phyloP scores from a whole-genome alignment of 768 basidiomycete genomes.

The Galerina sulciceps region DNA sequence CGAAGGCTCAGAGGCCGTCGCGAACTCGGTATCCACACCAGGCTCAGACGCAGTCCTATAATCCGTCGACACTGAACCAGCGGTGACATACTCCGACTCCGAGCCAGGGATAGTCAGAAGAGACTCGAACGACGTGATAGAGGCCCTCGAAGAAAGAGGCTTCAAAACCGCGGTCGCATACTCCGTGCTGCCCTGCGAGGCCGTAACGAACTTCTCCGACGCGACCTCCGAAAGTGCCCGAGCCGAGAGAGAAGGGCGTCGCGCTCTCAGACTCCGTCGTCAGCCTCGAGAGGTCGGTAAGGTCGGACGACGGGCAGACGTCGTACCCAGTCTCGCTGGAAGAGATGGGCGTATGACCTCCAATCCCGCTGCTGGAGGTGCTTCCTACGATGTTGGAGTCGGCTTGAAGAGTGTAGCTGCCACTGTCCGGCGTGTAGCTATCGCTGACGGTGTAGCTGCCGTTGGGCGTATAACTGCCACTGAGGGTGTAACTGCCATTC shows the following conservation, averaged over 20 bases:
- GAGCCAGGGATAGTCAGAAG: slow-evolving; percentile 34
- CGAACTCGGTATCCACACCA: slow-evolving; percentile 30
- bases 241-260: slow-evolving; percentile 38
- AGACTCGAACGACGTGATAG: slow-evolving; percentile 34
- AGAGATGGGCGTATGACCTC: slow-evolving; percentile 34
- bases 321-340: slow-evolving; percentile 58
- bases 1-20: slow-evolving; percentile 38
- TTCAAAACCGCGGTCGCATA: slow-evolving; percentile 44
- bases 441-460: slow-evolving; percentile 17
- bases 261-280: slow-evolving; percentile 34
- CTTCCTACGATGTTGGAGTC: slow-evolving; percentile 7
- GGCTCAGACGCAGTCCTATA: slow-evolving; percentile 54
- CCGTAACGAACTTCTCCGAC: slow-evolving; percentile 46
- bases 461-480: too few relatives aligned
- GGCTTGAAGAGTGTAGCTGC: slow-evolving; percentile 17
- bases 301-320: slow-evolving; percentile 55
- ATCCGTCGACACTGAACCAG: slow-evolving; percentile 35
- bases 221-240: slow-evolving; percentile 37
- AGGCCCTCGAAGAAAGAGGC: slow-evolving; percentile 34
- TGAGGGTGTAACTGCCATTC: too few relatives aligned
- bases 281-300: slow-evolving; percentile 43
- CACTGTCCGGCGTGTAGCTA: slow-evolving; percentile 31
- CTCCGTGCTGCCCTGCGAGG: slow-evolving; percentile 54
- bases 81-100: slow-evolving; percentile 51
- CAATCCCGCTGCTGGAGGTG: slow-evolving; percentile 21